Percentiles rank a stretch among this genome's conserved stretches.
These are phyloP conservation scores for Candida anglica DNA, from an alignment of 805 yeast genomes.

Conservation along the genomic window DNA sequence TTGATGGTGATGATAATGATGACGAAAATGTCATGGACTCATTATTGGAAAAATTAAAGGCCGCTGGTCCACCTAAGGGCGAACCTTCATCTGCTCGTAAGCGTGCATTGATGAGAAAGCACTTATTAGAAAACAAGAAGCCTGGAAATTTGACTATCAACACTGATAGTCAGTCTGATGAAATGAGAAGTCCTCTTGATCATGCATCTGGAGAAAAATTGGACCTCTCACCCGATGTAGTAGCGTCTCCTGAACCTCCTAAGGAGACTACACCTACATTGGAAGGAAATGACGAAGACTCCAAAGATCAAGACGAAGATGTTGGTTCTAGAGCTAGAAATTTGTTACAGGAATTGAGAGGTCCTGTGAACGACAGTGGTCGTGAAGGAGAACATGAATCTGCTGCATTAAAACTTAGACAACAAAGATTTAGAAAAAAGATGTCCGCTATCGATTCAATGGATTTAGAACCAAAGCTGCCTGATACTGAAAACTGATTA, in stretches of 20 bases:
- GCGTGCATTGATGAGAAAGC: slow-evolving; percentile 70
- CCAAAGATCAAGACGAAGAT: slow-evolving; percentile 24
- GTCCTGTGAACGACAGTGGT: slow-evolving; percentile 15
- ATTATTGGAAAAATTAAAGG: slow-evolving; percentile 78
- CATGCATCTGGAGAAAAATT: background rate
- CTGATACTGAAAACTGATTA: background rate
- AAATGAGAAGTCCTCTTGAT: slow-evolving; percentile 4
- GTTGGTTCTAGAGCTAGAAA: slow-evolving; percentile 60
- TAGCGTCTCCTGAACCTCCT: slow-evolving; percentile 1
- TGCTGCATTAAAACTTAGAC: slow-evolving; percentile 42
- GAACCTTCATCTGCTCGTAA: slow-evolving; percentile 79
- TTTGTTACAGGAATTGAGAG: slow-evolving; percentile 58
- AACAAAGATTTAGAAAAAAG: slow-evolving; percentile 30
- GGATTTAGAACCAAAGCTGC: slow-evolving; percentile 3
- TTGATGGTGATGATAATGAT: slow-evolving; percentile 34
- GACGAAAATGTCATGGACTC: slow-evolving; percentile 74
- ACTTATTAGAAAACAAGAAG: slow-evolving; percentile 40
- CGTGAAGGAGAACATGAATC: slow-evolving; percentile 16
- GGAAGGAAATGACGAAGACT: no score
- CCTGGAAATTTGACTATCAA: slow-evolving; percentile 1
- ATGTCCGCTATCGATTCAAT: slow-evolving; percentile 5
- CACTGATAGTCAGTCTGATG: slow-evolving; percentile 7
- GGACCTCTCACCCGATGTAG: background rate
- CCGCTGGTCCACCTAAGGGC: slow-evolving; percentile 74
- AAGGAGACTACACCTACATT: slow-evolving; percentile 1